Evolutionary conservation across 345 rosid genomes (phyloP).

Genomic region (Eucalyptus coolabah): DNA sequence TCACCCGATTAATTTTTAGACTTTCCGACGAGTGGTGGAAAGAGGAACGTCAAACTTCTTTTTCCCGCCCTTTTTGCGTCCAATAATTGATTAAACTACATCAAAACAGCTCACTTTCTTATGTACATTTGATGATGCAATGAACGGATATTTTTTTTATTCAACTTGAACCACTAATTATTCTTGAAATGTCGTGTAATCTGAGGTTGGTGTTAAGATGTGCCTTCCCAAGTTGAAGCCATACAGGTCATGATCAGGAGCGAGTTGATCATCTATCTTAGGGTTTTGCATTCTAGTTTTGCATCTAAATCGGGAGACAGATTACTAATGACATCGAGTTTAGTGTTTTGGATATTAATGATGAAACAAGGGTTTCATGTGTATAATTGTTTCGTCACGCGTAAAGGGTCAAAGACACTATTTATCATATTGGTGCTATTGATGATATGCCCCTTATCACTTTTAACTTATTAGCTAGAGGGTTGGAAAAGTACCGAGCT

Average conservation of each 20-base stretch:
- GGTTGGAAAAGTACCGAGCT: not conserved
- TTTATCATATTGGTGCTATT: not conserved
- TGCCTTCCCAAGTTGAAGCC: not conserved
- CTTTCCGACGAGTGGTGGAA: not conserved
- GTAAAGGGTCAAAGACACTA: not conserved
- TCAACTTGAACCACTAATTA: not conserved
- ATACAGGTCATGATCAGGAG: not conserved
- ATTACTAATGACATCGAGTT: not conserved
- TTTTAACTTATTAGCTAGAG: not conserved
- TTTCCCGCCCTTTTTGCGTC: not conserved
- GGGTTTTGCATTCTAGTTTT: not conserved
- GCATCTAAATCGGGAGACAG: not conserved
- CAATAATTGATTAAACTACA: not conserved
- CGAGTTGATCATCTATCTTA: not conserved
- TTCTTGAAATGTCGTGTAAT: not conserved
- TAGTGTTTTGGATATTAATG: not conserved
- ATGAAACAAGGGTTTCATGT: not conserved
- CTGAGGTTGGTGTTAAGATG: not conserved
- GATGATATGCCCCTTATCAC: not conserved
- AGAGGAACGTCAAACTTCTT: not conserved
- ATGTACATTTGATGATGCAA: not conserved
- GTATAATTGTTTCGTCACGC: not conserved
- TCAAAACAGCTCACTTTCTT: not conserved
- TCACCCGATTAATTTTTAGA: not conserved
- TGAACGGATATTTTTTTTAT: not conserved